Evolutionary conservation across 305 asterid species (phyloP).

Genomic region (Andrographis paniculata): DNA sequence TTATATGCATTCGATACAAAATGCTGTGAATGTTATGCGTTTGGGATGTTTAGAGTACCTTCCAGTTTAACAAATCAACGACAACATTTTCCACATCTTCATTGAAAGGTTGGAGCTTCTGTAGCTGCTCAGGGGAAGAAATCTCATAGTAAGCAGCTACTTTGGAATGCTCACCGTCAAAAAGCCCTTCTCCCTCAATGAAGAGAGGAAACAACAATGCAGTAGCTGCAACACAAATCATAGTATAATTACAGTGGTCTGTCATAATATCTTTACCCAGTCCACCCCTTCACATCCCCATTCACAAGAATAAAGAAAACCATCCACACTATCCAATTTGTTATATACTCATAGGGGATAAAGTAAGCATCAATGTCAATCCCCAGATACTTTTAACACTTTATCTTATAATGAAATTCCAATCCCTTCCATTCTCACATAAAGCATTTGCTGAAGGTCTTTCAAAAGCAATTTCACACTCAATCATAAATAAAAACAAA

Average conservation of each 20-base stretch:
- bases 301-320: no score
- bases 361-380: background rate
- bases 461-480: background rate
- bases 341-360: background rate
- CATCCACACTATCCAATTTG: constrained; percentile 4
- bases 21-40: no score
- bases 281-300: background rate
- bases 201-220: constrained; percentile 68
- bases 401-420: background rate
- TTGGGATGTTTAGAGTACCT: constrained; percentile 28
- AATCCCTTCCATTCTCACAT: background rate
- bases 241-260: constrained; percentile 4
- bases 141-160: constrained; percentile 51
- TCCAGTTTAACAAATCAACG: constrained; percentile 69
- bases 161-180: constrained; percentile 37
- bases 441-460: constrained; percentile 1
- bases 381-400: background rate
- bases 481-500: background rate
- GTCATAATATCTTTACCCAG: background rate
- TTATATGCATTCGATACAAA: background rate
- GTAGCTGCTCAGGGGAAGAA: constrained; percentile 57
- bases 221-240: constrained; percentile 48
- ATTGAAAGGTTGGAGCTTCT: constrained; percentile 41
- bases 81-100: constrained; percentile 49
- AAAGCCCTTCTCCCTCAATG: constrained; percentile 46